Percentiles rank a stretch among this genome's conserved stretches.
phyloP scores from a whole-genome alignment of 1,284 basidiomycete genomes.

The Lignosus rhinocerotis region DNA sequence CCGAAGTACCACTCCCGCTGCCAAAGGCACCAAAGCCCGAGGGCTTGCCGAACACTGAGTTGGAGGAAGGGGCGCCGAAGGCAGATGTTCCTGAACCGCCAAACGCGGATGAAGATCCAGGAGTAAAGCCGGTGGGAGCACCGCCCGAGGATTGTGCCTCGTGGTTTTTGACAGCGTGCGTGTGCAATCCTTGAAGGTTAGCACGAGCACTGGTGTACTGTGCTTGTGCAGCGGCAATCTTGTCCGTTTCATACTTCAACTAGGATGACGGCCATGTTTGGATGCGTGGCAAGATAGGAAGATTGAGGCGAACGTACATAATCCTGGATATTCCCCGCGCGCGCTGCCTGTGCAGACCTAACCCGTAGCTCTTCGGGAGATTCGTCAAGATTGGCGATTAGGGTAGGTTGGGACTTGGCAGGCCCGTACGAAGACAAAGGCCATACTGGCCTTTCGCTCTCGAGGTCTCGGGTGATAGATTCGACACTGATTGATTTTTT shows the following conservation, averaged over 20 bases:
- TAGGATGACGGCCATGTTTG: conserved; percentile 27
- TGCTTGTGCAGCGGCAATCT: conserved; percentile 41
- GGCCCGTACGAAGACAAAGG: conserved; percentile 82
- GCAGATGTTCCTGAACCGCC: conserved; percentile 11
- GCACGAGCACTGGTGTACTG: conserved; percentile 46
- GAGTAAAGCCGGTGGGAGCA: conserved; percentile 22
- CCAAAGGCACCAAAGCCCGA: conserved; percentile 30
- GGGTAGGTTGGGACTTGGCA: conserved; percentile 71
- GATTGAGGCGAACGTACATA: conserved; percentile 57
- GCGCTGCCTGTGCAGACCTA: conserved; percentile 62
- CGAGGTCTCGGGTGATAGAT: conserved; percentile 61
- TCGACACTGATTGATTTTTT: conserved; percentile 49
- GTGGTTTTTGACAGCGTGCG: conserved; percentile 45
- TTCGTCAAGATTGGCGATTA: conserved; percentile 72
- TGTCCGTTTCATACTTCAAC: conserved; percentile 58
- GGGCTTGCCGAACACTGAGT: conserved; percentile 45
- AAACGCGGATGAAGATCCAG: conserved; percentile 15
- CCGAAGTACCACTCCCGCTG: not conserved
- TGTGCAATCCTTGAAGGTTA: conserved; percentile 50
- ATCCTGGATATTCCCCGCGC: conserved; percentile 57
- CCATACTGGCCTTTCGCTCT: conserved; percentile 76
- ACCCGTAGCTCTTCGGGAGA: conserved; percentile 82
- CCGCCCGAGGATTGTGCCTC: conserved; percentile 25
- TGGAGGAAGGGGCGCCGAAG: conserved; percentile 29
- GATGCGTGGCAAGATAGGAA: not conserved